Conservation (phyloP, 176 grass and related monocot species). For the Guadua angustifolia region DNA sequence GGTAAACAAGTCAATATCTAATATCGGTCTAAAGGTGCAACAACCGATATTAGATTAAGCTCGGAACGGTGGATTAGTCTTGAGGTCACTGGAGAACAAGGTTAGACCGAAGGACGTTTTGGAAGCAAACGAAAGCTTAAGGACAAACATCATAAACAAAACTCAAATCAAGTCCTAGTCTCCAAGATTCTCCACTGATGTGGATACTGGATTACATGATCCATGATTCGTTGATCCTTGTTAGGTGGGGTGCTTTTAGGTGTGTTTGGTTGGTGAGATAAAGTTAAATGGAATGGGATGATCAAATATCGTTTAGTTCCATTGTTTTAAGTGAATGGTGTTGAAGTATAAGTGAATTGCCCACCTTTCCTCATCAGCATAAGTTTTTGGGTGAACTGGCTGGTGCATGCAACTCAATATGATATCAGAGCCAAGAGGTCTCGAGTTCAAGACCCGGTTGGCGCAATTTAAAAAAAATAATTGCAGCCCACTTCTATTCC, state of each 20-base stretch:
- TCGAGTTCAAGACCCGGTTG: no score
- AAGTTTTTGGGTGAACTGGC: no score
- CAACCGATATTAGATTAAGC: conserved; percentile 26
- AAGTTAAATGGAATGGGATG: no score
- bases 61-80: background rate
- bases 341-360: no score
- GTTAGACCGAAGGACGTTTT: background rate
- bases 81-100: background rate
- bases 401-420: no score
- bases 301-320: no score
- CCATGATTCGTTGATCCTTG: background rate
- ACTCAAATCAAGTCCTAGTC: background rate
- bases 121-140: conserved; percentile 28
- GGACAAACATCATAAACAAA: conserved; percentile 27
- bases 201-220: background rate
- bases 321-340: no score
- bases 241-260: background rate
- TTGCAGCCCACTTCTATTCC: no score
- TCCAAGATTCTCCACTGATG: background rate
- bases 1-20: conserved; percentile 16
- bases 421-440: no score
- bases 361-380: no score
- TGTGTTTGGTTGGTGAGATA: no score
- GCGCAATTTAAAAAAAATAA: no score
- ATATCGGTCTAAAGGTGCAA: conserved; percentile 10